Percentiles rank a stretch among this genome's conserved stretches.
Conservation (phyloP, 164 flowering plant species). For the Euptelea pleiosperma region DNA sequence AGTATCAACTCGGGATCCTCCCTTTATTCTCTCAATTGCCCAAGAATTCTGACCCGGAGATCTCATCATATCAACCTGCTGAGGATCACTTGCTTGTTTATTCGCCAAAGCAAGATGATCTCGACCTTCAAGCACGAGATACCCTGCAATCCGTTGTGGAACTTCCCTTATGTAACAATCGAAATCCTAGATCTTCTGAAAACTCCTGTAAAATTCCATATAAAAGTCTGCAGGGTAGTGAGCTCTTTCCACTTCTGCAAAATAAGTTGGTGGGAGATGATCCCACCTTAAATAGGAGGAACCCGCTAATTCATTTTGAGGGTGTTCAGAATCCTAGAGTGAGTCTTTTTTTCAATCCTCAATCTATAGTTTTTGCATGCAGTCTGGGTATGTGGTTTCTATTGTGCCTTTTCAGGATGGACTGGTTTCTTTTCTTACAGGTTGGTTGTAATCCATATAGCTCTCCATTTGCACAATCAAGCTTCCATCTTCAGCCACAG, state of each 20-base stretch:
- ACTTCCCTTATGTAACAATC: constrained; percentile 20
- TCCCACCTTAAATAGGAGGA: constrained; percentile 23
- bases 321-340: constrained; percentile 37
- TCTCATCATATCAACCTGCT: constrained; percentile 24
- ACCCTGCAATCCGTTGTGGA: constrained; percentile 32
- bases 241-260: constrained; percentile 19
- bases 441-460: constrained; percentile 17
- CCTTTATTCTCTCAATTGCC: constrained; percentile 23
- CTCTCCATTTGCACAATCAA: constrained; percentile 20
- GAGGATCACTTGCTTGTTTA: constrained; percentile 23
- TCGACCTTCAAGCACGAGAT: constrained; percentile 27
- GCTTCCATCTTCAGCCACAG: constrained; percentile 28
- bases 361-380: background rate
- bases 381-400: background rate
- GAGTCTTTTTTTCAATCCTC: constrained; percentile 17
- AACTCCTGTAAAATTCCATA: constrained; percentile 15
- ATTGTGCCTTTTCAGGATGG: background rate
- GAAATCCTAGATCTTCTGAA: constrained; percentile 15
- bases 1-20: constrained; percentile 20
- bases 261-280: constrained; percentile 22
- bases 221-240: constrained; percentile 18
- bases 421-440: constrained; percentile 11
- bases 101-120: constrained; percentile 20
- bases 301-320: constrained; percentile 18
- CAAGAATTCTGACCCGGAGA: constrained; percentile 22